Conservation (phyloP, 228 moss, liverwort and hornwort genomes). For the Sphagnum magellanicum region DNA sequence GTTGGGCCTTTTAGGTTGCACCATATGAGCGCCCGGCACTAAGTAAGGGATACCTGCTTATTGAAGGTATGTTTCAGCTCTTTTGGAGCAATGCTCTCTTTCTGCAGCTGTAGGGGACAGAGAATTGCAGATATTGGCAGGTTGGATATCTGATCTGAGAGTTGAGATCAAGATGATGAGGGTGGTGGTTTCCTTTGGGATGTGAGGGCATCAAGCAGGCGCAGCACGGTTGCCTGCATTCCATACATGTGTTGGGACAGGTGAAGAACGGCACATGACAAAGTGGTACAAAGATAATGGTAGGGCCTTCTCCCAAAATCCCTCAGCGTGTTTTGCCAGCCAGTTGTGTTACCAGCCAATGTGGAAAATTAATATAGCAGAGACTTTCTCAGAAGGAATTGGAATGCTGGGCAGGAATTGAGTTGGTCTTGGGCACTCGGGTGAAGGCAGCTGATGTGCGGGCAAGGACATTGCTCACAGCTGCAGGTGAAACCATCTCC, state of each 20-base stretch:
- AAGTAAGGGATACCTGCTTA: slow-evolving; percentile 78
- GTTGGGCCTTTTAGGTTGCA: slow-evolving; percentile 54
- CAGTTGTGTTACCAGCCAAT: too few relatives aligned
- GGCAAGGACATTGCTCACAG: slow-evolving; percentile 47
- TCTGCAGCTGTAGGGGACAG: neutral
- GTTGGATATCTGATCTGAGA: too few relatives aligned
- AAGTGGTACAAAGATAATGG: slow-evolving; percentile 95
- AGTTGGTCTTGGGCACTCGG: slow-evolving; percentile 73
- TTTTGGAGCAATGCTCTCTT: neutral
- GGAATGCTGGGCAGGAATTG: slow-evolving; percentile 57
- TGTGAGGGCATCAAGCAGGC: slow-evolving; percentile 29
- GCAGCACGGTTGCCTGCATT: slow-evolving; percentile 69
- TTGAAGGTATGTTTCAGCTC: slow-evolving; percentile 37
- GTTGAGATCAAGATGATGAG: too few relatives aligned
- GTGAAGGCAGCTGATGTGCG: slow-evolving; percentile 64
- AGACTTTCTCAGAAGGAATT: neutral
- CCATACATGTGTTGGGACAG: slow-evolving; percentile 86
- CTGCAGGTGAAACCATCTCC: slow-evolving; percentile 79
- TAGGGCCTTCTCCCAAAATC: slow-evolving; percentile 6
- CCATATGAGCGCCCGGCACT: slow-evolving; percentile 95
- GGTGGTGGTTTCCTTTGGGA: too few relatives aligned
- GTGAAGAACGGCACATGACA: slow-evolving; percentile 50
- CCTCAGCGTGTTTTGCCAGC: too few relatives aligned
- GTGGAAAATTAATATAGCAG: too few relatives aligned
- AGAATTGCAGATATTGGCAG: too few relatives aligned